Conservation (phyloP, 768 basidiomycete genomes). For the Mycena latifolia region DNA sequence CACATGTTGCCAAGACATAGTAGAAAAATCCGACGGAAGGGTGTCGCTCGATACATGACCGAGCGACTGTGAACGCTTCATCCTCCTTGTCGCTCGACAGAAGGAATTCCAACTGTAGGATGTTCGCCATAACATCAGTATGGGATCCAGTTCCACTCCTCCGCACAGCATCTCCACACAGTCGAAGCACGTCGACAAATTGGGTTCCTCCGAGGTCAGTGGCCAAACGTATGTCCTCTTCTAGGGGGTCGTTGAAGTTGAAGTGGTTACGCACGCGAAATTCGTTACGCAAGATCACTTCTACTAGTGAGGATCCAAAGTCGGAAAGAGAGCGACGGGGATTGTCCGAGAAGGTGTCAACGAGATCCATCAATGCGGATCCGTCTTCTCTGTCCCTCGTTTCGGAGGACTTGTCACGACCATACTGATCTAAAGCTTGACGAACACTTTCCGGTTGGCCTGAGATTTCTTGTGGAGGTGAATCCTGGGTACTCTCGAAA, state of each 20-base stretch:
- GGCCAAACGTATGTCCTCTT: neutral
- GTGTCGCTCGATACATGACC: slow-evolving; percentile 4
- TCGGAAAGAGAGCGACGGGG: slow-evolving; percentile 4
- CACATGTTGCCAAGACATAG: slow-evolving; percentile 7
- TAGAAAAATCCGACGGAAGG: slow-evolving; percentile 12
- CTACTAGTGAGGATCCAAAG: neutral
- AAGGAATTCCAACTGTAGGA: slow-evolving; percentile 11
- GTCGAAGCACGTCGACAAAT: neutral
- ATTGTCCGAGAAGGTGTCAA: neutral
- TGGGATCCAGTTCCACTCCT: neutral
- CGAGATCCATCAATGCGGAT: neutral
- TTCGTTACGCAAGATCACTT: slow-evolving; percentile 6
- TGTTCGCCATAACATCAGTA: neutral
- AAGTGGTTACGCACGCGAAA: neutral
- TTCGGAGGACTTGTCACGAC: no score
- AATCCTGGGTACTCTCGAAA: no score
- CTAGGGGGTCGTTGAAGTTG: no score
- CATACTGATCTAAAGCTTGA: no score
- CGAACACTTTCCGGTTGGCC: no score
- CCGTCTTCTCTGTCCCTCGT: neutral
- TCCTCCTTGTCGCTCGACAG: neutral
- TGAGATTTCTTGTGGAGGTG: no score
- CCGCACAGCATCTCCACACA: neutral
- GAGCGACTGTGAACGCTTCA: neutral
- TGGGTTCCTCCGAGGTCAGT: neutral